A percentile compares a stretch with the other conserved stretches of the same genome.
phyloP scores from a whole-genome alignment of 2,329 filamentous ascomycete species.

The Colletotrichum lini region DNA sequence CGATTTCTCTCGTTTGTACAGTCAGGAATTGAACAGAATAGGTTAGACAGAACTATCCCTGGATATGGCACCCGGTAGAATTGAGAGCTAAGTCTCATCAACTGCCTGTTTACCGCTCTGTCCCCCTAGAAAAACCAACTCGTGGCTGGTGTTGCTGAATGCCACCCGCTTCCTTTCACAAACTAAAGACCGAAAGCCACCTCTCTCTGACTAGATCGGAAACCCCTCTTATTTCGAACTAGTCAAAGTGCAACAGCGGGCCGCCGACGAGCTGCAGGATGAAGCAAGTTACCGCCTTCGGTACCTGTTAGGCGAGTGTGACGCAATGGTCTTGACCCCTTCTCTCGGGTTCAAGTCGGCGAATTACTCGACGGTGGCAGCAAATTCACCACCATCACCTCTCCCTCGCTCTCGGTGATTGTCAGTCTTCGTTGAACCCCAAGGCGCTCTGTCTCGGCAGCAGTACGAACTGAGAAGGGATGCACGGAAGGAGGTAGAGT shows the following conservation, averaged over 20 bases:
- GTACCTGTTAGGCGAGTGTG: too few relatives aligned
- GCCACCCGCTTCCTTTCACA: background rate
- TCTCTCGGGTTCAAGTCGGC: too few relatives aligned
- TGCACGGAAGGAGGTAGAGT: background rate
- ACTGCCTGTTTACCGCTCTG: too few relatives aligned
- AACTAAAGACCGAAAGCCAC: background rate
- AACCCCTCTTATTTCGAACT: background rate
- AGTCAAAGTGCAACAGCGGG: background rate
- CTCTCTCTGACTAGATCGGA: background rate
- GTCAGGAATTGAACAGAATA: background rate
- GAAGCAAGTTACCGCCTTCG: background rate
- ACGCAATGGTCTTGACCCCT: background rate
- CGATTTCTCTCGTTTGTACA: background rate
- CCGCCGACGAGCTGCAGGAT: background rate
- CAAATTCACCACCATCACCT: background rate
- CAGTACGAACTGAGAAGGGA: background rate
- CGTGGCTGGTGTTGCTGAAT: background rate
- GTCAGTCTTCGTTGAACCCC: too few relatives aligned
- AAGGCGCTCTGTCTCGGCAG: background rate
- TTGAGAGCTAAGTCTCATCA: background rate
- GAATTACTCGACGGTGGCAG: background rate
- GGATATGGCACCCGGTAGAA: background rate
- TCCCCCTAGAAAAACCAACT: too few relatives aligned
- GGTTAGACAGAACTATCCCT: background rate
- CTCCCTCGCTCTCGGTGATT: background rate